Conservation (phyloP, 352 stramenopile genomes). For the Aphanomyces astaci region DNA sequence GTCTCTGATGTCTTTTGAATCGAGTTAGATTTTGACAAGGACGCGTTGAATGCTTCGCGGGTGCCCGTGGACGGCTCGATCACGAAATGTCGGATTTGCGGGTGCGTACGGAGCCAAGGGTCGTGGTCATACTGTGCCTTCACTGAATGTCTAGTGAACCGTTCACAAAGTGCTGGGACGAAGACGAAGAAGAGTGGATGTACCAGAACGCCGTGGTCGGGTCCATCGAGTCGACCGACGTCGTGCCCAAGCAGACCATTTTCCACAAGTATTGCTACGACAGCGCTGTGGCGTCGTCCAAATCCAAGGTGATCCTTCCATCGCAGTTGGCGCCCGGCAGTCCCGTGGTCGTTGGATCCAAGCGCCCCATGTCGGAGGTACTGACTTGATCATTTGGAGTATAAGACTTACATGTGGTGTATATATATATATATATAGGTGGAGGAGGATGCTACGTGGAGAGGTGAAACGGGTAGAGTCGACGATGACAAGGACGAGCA, state of each 20-base stretch:
- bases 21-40: constrained; percentile 42
- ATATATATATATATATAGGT: not conserved
- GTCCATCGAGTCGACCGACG: constrained; percentile 45
- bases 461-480: not conserved
- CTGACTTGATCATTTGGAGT: not conserved
- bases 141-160: too few species aligned
- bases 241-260: constrained; percentile 51
- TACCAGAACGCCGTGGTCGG: constrained; percentile 82
- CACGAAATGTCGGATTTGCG: constrained; percentile 77
- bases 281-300: constrained; percentile 73
- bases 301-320: constrained; percentile 31
- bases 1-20: constrained; percentile 63
- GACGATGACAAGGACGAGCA: not conserved
- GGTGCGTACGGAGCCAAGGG: constrained; percentile 29
- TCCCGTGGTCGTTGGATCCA: not conserved
- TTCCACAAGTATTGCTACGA: constrained; percentile 89
- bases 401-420: too few species aligned
- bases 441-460: not conserved
- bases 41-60: constrained; percentile 50
- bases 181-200: constrained; percentile 87
- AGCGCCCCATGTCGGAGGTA: constrained; percentile 1
- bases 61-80: constrained; percentile 76
- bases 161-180: constrained; percentile 77
- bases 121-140: not conserved
- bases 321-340: constrained; percentile 18